Base-by-base conservation (phyloP, 2,329 filamentous ascomycete genomes). In the Seiridium unicorne region DNA sequence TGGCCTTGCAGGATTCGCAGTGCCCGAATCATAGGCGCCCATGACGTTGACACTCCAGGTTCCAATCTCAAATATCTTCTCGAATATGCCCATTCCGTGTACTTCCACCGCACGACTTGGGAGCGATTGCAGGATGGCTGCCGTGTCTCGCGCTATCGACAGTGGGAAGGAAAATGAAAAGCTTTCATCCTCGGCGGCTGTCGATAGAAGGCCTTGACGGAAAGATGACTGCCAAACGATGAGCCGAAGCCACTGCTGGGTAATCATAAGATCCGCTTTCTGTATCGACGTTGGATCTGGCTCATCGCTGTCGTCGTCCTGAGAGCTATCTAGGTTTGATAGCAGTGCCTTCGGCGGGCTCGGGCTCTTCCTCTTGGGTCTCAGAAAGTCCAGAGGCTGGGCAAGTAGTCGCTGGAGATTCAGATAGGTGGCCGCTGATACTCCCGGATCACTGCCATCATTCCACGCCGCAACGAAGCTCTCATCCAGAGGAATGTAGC, bases 161-260 rank as follows among this genome's bases (percentile, higher is more conserved):
- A 88, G 79, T 0, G 86, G 85, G 59, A 85, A 88, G 38, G 80
- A 79, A 73, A 87, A 87, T 40, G 79, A 84, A 80, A 88, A 84
- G 51, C 84, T 82, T 62, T 80, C 80, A 60, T 89, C 83, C 5
- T 78, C 73, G 0, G 86, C 79, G 3, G 80, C 80, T 38, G 83
- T 85, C 38, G 85, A 88, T 26, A 90, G 77, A 32, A 86, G 82
- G 3, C 86, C 85, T 65, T 89, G 86, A 26, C 84, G 83, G 66
- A 89, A 89, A 3, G 87, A 87, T 1, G 88, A 81, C 66, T 90
- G 88, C 88, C 88, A 91, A n/a, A 90, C 84, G 74, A 90, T 88
- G 1, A 87, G 84, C 18, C 85, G 79, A 4, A 91, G 77, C 88
- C 88, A 91, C 67, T 89, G 87, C 69, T 91, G 88, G 2, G 87